Evolutionary conservation across 2,329 filamentous ascomycete genomes (phyloP).

Genomic region (Gremmenia infestans): DNA sequence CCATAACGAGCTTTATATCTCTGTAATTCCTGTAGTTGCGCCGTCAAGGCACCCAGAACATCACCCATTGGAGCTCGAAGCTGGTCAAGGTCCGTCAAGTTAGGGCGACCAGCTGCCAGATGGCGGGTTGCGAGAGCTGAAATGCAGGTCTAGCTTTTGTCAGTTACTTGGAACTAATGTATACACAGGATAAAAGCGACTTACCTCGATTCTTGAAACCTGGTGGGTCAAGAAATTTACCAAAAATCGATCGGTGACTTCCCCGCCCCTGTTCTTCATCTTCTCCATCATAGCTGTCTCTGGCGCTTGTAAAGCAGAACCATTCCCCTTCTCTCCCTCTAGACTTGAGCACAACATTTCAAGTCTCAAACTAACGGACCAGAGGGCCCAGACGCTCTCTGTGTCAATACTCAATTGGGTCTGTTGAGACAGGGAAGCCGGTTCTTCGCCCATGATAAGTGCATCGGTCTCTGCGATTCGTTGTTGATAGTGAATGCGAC

Average conservation of each 20-base stretch:
- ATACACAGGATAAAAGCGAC: constrained; percentile 20
- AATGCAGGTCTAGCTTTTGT: constrained; percentile 63
- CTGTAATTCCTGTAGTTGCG: constrained; percentile 60
- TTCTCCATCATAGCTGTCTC: constrained; percentile 79
- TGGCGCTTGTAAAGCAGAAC: constrained; percentile 64
- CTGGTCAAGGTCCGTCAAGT: constrained; percentile 59
- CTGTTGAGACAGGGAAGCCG: constrained; percentile 58
- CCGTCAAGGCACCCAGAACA: constrained; percentile 57
- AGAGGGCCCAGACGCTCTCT: constrained; percentile 73
- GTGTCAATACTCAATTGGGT: constrained; percentile 71
- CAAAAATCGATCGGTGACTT: constrained; percentile 83
- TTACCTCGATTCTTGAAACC: constrained; percentile 90
- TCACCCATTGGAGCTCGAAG: constrained; percentile 74
- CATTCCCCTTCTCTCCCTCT: constrained; percentile 56
- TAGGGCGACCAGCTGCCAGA: constrained; percentile 64
- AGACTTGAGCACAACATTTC: constrained; percentile 90
- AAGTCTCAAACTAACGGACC: constrained; percentile 80
- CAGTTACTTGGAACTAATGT: constrained; percentile 15
- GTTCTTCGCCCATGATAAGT: constrained; percentile 41
- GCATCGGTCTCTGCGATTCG: constrained; percentile 24
- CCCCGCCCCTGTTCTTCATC: constrained; percentile 67
- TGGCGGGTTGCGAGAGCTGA: constrained; percentile 76
- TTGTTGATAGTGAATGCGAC: constrained; percentile 66
- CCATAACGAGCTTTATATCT: constrained; percentile 44
- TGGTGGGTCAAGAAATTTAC: constrained; percentile 91